phyloP scores from a whole-genome alignment of 768 basidiomycete species.

The Tricholoma bakamatsutake region DNA sequence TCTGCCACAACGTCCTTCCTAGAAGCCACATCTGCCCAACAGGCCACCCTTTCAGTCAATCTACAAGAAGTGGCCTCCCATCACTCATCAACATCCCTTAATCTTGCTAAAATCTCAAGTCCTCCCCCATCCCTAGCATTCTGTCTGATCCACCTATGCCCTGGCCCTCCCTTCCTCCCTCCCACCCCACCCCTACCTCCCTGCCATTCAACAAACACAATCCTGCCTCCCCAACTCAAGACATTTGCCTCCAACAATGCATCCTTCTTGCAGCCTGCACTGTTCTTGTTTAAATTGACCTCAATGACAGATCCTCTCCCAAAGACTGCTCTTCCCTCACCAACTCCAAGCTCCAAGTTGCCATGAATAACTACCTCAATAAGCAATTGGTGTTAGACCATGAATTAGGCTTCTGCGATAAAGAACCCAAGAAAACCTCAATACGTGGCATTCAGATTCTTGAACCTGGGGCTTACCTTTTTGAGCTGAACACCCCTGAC shows the following conservation, averaged over 20 bases:
- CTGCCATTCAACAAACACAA: not conserved
- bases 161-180: too few species aligned
- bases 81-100: not conserved
- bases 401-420: too few species aligned
- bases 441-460: not conserved
- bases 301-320: not conserved
- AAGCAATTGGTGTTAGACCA: not conserved
- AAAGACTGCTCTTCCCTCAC: not conserved
- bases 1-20: conserved; percentile 1
- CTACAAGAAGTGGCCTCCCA: too few species aligned
- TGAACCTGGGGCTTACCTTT: too few species aligned
- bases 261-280: not conserved
- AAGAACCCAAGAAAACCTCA: not conserved
- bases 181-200: too few species aligned
- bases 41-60: not conserved
- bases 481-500: not conserved
- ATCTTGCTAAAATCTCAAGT: not conserved
- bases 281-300: not conserved
- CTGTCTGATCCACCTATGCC: too few species aligned
- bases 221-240: not conserved
- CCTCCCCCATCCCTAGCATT: not conserved
- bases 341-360: not conserved
- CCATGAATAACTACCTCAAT: not conserved
- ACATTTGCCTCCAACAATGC: conserved; percentile 5
- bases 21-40: not conserved